Evolutionary conservation across 129 eudicot genomes (phyloP).

Genomic region (Helianthus annuus): DNA sequence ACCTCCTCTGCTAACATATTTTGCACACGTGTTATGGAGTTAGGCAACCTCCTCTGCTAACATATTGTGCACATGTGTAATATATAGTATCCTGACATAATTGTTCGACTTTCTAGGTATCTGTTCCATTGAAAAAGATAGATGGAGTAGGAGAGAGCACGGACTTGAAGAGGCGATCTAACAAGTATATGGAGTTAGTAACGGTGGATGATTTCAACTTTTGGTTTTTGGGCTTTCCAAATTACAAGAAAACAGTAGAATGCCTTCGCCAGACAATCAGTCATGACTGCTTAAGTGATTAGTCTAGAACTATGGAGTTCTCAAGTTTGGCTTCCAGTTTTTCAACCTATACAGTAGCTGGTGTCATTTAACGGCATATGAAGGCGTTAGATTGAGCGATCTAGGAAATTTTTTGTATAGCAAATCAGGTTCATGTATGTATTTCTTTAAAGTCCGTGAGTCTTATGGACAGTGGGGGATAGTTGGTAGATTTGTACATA

Average conservation of each 20-base stretch:
- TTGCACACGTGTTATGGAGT: too few relatives aligned
- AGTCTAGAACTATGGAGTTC: background rate
- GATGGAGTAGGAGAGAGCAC: slow-evolving; percentile 30
- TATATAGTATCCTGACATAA: slow-evolving; percentile 14
- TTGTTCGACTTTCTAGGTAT: slow-evolving; percentile 21
- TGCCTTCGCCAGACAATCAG: slow-evolving; percentile 7
- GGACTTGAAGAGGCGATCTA: slow-evolving; percentile 24
- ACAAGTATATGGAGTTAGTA: slow-evolving; percentile 25
- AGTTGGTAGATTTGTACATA: slow-evolving; percentile 7
- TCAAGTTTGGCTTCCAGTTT: background rate
- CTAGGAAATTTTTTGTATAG: background rate
- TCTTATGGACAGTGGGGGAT: background rate
- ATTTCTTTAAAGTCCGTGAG: slow-evolving; percentile 8
- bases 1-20: background rate
- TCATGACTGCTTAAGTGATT: slow-evolving; percentile 14
- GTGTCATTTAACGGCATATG: background rate
- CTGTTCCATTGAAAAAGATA: slow-evolving; percentile 25
- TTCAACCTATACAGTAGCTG: background rate
- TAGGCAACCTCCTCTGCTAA: too few relatives aligned
- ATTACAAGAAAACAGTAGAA: slow-evolving; percentile 10
- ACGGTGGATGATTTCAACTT: slow-evolving; percentile 38
- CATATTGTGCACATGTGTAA: too few relatives aligned
- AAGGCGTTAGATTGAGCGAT: background rate
- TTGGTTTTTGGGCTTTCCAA: slow-evolving; percentile 38
- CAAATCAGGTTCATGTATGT: background rate